A percentile compares a stretch with the other conserved stretches of the same genome.
phyloP scores from a whole-genome alignment of 768 basidiomycete species.

The Psilocybe tampanensis region DNA sequence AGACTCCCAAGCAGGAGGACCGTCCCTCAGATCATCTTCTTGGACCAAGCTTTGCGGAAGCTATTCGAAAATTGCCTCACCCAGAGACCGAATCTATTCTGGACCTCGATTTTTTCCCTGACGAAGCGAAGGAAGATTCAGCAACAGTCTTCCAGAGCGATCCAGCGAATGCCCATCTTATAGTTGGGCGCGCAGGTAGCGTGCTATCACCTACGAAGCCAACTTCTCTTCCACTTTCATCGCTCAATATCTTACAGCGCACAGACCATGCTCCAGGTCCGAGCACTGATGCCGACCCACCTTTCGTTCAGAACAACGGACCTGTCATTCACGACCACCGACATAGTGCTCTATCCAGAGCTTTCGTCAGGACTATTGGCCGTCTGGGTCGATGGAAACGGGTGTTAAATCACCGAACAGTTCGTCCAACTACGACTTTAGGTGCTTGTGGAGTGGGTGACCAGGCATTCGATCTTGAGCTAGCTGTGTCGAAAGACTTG shows the following conservation, averaged over 20 bases:
- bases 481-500: constrained; percentile 60
- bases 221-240: constrained; percentile 52
- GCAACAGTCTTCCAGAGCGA: constrained; percentile 41
- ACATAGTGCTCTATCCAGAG: constrained; percentile 70
- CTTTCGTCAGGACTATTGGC: constrained; percentile 81
- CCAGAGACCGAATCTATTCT: constrained; percentile 70
- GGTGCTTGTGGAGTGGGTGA: constrained; percentile 48
- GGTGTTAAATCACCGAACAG: constrained; percentile 58
- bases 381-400: constrained; percentile 83
- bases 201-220: constrained; percentile 42
- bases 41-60: constrained; percentile 70
- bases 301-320: constrained; percentile 27
- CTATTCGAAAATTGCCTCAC: constrained; percentile 40
- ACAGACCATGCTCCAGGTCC: constrained; percentile 45
- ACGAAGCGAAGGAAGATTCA: constrained; percentile 40
- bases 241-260: constrained; percentile 66
- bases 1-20: constrained; percentile 27
- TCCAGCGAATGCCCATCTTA: constrained; percentile 51
- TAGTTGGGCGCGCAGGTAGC: constrained; percentile 34
- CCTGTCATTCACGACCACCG: constrained; percentile 53
- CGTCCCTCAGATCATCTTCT: constrained; percentile 46
- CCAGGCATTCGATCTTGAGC: constrained; percentile 73
- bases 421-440: constrained; percentile 25
- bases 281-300: constrained; percentile 25
- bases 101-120: constrained; percentile 75